These are phyloP conservation scores for Geotrichum histeridarum DNA, from an alignment of 1,139 yeast species.

Conservation along the genomic window DNA sequence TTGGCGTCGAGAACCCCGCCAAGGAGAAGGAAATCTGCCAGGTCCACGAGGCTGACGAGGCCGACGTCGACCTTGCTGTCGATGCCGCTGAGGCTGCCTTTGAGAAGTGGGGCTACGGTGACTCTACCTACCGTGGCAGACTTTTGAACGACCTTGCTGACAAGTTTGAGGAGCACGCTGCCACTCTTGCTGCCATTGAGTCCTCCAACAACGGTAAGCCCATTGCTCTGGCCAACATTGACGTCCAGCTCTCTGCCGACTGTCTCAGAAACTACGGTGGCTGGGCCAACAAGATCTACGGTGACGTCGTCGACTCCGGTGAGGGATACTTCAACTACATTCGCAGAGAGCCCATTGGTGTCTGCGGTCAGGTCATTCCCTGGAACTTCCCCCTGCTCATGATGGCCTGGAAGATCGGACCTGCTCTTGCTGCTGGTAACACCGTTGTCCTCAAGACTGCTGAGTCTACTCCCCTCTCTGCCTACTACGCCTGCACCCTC, in stretches of 20 bases:
- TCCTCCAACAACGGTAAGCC: constrained; percentile 82
- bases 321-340: constrained; percentile 55
- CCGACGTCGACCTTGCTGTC: constrained; percentile 55
- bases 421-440: constrained; percentile 76
- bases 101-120: constrained; percentile 43
- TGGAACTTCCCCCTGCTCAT: constrained; percentile 87
- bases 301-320: constrained; percentile 64
- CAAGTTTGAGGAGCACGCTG: constrained; percentile 54
- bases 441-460: constrained; percentile 72
- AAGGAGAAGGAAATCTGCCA: constrained; percentile 50
- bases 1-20: constrained; percentile 56
- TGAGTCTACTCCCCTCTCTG: constrained; percentile 74
- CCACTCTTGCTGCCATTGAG: constrained; percentile 61
- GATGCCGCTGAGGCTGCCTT: constrained; percentile 51
- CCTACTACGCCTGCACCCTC: constrained; percentile 55
- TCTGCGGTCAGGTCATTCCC: constrained; percentile 79
- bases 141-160: constrained; percentile 63
- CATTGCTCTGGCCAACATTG: constrained; percentile 50
- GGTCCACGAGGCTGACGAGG: constrained; percentile 49
- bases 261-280: constrained; percentile 73
- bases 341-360: constrained; percentile 67
- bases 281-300: constrained; percentile 73
- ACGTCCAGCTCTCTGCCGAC: constrained; percentile 52
- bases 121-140: constrained; percentile 52
- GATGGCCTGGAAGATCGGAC: constrained; percentile 80